Base-by-base conservation (phyloP, 768 basidiomycete genomes). In the Boletus sp. region DNA sequence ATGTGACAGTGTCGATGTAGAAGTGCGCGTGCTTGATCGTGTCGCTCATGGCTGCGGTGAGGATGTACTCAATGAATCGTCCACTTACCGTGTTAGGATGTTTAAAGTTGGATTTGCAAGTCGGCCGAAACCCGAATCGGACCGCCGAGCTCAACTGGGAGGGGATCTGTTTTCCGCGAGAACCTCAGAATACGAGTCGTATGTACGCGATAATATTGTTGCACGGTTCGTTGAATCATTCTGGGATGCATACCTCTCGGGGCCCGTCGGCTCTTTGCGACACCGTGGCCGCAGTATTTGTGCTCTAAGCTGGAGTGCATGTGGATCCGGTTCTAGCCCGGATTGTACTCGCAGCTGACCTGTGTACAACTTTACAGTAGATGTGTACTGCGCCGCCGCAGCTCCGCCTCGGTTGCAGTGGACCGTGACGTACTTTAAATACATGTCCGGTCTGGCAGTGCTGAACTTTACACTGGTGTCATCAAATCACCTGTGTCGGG, bases 1-100 rank as follows among this genome's bases (percentile, higher is more conserved):
- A 62, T 7, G 58, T 64, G 15, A 64, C 34, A 5, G 51, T 56
- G 34, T 47, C 43, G 14, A 50, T 51, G 30, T 63, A 62, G 25
- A 64, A 64, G 0, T 4, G 17, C 0, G 21, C 17, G 19, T 60
- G 44, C 41, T 47, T 43, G 41, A 35, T 39, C 3, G 23, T 7
- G 13, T 41, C 23, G 14, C 13, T 21, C 55, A 48, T 55, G 27
- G 19, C 5, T 23, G n/a, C 4, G 4, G 35, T 42, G 17, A 27
- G 23, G 23, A 38, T 47, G 17, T 21, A 11, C 17, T 10, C 9
- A 21, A 25, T 25, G 21, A n/a, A n/a, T n/a, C n/a, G n/a, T n/a
- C n/a, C n/a, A n/a, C n/a, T n/a, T n/a, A n/a, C n/a, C n/a, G n/a
- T n/a, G n/a, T n/a, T n/a, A n/a, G n/a, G n/a, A n/a, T n/a, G n/a